Evolutionary conservation across 2,329 filamentous ascomycete genomes (phyloP), one percentile per base, ranked within the genome.

Genomic region (Fusarium algeriense): DNA sequence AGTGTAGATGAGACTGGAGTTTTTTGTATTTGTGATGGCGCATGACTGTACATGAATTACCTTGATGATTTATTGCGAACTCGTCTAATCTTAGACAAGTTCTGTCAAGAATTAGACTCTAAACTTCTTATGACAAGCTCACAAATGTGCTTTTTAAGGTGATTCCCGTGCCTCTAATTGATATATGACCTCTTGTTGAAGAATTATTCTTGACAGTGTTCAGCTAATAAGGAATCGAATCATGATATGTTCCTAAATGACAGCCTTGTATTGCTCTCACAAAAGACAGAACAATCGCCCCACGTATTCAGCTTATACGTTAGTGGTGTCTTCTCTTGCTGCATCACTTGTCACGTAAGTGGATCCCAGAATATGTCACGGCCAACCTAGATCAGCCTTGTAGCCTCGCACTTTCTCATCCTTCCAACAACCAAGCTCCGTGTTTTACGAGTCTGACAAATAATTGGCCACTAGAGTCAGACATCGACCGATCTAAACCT

Each of bases 351-450:
- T 44, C 53, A 46, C 49, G 52, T 44, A 64, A 62, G 71, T 73
- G 71, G 75, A 73, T 72, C 73, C 75, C 59, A 46, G 45, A 28
- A 45, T 66, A 68, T 69, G 56, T 55, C 57, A 64, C 55, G 71
- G 69, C 66, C 23, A 23, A 23, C 23, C 60, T 74, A 74, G 75
- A 73, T 77, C 76, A 79, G 79, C 79, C 80, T 80, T 74, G 79
- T 64, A 81, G 79, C 79, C 79, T 81, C 75, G 77, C 73, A 64
- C 74, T 53, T 64, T 70, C 69, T 70, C 69, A 46, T 73, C 69
- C 73, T 59, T 57, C 49, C 66, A 67, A 69, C 67, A 66, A 55
- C 63, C 70, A 71, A 76, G 67, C 66, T 73, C 55, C 69, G 69
- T 70, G 52, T 52, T 57, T 63, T 37, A 54, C 55, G 64, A 64